Percentiles rank a stretch among this genome's conserved stretches.
Evolutionary conservation across 441 rosid genomes (phyloP).

Genomic region (Erodium chrysanthum): DNA sequence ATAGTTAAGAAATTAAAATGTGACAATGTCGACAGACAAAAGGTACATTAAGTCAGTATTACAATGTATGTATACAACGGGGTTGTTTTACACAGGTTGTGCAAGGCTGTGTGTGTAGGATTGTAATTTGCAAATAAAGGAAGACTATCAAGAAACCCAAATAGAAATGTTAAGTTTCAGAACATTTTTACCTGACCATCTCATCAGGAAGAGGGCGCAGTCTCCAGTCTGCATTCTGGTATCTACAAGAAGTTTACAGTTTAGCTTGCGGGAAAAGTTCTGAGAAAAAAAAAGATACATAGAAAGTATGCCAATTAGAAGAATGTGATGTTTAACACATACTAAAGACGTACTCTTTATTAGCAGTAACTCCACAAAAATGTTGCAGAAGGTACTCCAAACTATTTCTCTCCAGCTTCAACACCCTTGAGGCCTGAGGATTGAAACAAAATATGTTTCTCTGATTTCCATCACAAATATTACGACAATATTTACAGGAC

Average conservation of each 20-base stretch:
- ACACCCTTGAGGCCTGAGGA: constrained; percentile 74
- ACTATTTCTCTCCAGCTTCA: constrained; percentile 83
- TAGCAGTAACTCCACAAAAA: constrained; percentile 73
- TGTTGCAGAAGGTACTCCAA: constrained; percentile 71
- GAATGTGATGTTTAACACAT: not conserved
- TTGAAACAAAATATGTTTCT: not conserved
- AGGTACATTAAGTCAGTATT: not conserved
- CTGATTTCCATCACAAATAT: not conserved
- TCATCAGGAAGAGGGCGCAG: not conserved
- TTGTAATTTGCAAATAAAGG: not conserved
- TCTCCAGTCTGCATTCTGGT: constrained; percentile 9
- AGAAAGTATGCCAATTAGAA: not conserved
- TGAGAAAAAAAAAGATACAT: not conserved
- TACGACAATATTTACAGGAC: not conserved
- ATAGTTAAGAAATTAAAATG: not conserved
- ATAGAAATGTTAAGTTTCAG: not conserved
- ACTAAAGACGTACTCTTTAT: constrained; percentile 45
- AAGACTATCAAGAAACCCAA: not conserved
- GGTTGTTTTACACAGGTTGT: not conserved
- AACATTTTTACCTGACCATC: not conserved
- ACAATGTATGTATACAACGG: not conserved
- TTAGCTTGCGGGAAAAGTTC: not conserved
- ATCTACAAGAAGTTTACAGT: not conserved
- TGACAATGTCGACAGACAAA: not conserved
- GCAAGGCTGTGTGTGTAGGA: not conserved